Conservation (phyloP, 2,329 filamentous ascomycete species). For the Metarhizium sp. region DNA sequence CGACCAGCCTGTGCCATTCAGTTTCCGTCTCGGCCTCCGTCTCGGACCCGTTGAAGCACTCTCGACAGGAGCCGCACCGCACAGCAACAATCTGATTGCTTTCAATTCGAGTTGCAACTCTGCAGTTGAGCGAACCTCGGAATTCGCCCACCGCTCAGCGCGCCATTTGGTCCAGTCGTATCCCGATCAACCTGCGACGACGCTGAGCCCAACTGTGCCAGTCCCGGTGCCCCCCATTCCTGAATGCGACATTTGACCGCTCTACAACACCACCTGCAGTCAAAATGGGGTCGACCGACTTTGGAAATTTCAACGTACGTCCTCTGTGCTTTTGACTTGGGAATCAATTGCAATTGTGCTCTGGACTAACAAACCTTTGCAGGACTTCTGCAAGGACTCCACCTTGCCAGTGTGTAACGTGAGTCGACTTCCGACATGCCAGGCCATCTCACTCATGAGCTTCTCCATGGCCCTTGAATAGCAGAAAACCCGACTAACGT, state of each 20-base stretch:
- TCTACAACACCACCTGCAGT: slow-evolving; percentile 16
- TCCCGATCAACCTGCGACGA: neutral
- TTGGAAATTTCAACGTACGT: slow-evolving; percentile 50
- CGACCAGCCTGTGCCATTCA: neutral
- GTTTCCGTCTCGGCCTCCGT: neutral
- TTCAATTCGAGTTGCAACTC: neutral
- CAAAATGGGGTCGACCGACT: slow-evolving; percentile 51
- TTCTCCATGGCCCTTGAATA: slow-evolving; percentile 1
- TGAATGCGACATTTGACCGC: slow-evolving; percentile 4
- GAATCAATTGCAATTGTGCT: neutral
- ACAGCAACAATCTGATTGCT: neutral
- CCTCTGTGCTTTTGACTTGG: neutral
- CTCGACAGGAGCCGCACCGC: neutral
- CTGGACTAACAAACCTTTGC: slow-evolving; percentile 18
- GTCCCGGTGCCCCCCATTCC: neutral
- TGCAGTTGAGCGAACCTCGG: neutral
- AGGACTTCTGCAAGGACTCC: slow-evolving; percentile 79
- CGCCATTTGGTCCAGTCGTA: slow-evolving; percentile 1
- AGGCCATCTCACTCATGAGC: slow-evolving; percentile 4
- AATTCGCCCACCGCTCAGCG: slow-evolving; percentile 11
- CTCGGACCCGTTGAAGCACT: neutral
- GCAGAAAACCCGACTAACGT: neutral
- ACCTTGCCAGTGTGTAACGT: slow-evolving; percentile 81
- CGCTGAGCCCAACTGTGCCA: neutral
- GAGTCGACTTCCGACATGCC: slow-evolving; percentile 28